Conservation (phyloP, 75 land plant genomes). For the Sequoiadendron giganteum region DNA sequence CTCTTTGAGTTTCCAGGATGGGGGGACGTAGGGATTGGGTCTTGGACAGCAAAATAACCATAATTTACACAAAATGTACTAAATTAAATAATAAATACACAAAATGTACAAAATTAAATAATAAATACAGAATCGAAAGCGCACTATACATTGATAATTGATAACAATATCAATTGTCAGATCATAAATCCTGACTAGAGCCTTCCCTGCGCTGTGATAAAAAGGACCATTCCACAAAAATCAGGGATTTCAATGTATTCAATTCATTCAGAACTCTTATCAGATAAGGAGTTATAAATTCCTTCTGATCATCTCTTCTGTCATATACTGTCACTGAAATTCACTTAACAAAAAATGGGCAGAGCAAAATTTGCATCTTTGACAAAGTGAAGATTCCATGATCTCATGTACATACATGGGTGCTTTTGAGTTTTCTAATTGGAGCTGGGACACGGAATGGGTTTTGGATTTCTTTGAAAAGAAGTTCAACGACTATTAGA, state of each 20-base stretch:
- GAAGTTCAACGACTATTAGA: background rate
- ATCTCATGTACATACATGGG: background rate
- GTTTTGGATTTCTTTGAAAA: background rate
- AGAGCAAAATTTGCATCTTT: background rate
- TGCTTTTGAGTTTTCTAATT: background rate
- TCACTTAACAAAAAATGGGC: background rate
- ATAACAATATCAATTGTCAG: too few relatives aligned
- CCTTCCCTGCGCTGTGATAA: background rate
- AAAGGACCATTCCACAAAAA: constrained; percentile 7
- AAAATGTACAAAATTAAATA: too few relatives aligned
- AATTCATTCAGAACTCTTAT: background rate
- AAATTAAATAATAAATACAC: too few relatives aligned
- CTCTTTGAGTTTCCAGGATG: too few relatives aligned
- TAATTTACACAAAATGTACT: too few relatives aligned
- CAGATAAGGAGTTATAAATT: background rate
- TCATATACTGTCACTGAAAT: background rate
- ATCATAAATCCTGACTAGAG: background rate
- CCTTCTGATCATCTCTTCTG: background rate
- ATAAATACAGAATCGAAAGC: too few relatives aligned
- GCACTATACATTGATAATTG: too few relatives aligned
- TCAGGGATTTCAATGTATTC: background rate
- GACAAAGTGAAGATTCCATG: constrained; percentile 3
- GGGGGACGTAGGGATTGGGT: too few relatives aligned
- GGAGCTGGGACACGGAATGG: background rate
- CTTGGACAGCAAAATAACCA: too few relatives aligned